Conservation (phyloP, 2,329 filamentous ascomycete genomes). For the Aspergillus arachidicola region DNA sequence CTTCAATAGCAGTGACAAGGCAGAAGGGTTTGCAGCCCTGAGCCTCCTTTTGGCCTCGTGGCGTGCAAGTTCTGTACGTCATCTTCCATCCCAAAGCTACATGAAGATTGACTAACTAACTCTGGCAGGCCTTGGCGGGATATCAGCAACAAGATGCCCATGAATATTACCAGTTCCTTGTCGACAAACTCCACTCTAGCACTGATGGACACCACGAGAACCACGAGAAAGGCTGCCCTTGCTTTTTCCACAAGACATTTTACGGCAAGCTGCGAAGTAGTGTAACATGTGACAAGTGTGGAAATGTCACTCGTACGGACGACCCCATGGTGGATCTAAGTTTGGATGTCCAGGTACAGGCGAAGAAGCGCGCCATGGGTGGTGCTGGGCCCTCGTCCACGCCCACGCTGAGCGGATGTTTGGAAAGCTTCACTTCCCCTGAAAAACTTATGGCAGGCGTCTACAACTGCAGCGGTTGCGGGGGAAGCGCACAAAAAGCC, state of each 20-base stretch:
- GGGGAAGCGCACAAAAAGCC: conserved; percentile 71
- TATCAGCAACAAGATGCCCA: conserved; percentile 97
- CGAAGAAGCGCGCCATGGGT: conserved; percentile 52
- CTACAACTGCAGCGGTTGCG: conserved; percentile 83
- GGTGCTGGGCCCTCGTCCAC: conserved; percentile 42
- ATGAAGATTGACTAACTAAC: conserved; percentile 1
- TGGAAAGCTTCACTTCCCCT: conserved; percentile 83
- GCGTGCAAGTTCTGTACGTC: conserved; percentile 74
- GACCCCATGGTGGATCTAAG: conserved; percentile 92
- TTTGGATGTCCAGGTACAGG: conserved; percentile 78
- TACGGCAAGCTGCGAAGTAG: conserved; percentile 89
- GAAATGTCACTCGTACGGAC: conserved; percentile 76
- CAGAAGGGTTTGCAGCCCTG: conserved; percentile 86
- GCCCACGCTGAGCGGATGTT: conserved; percentile 69
- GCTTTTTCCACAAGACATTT: conserved; percentile 92
- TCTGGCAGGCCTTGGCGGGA: conserved; percentile 69
- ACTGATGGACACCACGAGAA: conserved; percentile 72
- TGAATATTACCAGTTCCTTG: conserved; percentile 94
- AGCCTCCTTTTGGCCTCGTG: conserved; percentile 88
- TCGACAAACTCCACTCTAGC: conserved; percentile 82
- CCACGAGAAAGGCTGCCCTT: conserved; percentile 65
- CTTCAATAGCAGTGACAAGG: conserved; percentile 64
- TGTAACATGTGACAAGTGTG: conserved; percentile 86
- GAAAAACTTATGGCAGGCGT: conserved; percentile 76
- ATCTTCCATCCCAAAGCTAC: background rate